phyloP scores from a whole-genome alignment of 2,329 filamentous ascomycete species.

The Colletotrichum phormii region DNA sequence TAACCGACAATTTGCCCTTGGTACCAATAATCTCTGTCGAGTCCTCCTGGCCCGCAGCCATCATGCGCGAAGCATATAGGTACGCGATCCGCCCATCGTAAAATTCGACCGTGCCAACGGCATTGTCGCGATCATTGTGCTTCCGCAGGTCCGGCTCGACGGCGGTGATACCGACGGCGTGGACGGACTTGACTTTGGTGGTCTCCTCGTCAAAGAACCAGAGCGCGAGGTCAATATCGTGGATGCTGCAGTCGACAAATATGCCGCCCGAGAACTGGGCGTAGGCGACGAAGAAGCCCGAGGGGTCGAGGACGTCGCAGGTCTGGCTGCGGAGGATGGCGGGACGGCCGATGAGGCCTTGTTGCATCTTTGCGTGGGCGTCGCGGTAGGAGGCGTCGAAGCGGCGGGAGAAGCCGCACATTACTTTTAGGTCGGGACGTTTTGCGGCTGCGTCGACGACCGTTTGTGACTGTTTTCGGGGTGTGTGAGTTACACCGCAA shows the following conservation, averaged over 20 bases:
- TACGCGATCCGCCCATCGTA: constrained; percentile 71
- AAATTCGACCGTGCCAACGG: constrained; percentile 72
- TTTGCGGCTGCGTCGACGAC: constrained; percentile 68
- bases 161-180: constrained; percentile 47
- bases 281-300: constrained; percentile 76
- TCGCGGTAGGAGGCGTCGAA: constrained; percentile 76
- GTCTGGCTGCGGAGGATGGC: constrained; percentile 74
- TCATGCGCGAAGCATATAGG: constrained; percentile 74
- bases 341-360: constrained; percentile 68
- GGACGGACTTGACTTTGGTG: constrained; percentile 44
- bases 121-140: constrained; percentile 47
- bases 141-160: constrained; percentile 47
- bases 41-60: constrained; percentile 76
- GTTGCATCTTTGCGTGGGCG: constrained; percentile 62
- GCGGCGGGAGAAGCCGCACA: constrained; percentile 55
- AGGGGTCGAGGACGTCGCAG: constrained; percentile 73
- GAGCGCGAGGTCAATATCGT: constrained; percentile 66
- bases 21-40: constrained; percentile 76
- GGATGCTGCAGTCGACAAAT: constrained; percentile 78
- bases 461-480: constrained; percentile 60
- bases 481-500: not conserved
- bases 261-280: constrained; percentile 74
- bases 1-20: constrained; percentile 71
- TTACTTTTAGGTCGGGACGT: constrained; percentile 71
- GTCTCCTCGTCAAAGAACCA: constrained; percentile 49